phyloP scores from a whole-genome alignment of 2,329 filamentous ascomycete genomes.

The Curvularia lunata region DNA sequence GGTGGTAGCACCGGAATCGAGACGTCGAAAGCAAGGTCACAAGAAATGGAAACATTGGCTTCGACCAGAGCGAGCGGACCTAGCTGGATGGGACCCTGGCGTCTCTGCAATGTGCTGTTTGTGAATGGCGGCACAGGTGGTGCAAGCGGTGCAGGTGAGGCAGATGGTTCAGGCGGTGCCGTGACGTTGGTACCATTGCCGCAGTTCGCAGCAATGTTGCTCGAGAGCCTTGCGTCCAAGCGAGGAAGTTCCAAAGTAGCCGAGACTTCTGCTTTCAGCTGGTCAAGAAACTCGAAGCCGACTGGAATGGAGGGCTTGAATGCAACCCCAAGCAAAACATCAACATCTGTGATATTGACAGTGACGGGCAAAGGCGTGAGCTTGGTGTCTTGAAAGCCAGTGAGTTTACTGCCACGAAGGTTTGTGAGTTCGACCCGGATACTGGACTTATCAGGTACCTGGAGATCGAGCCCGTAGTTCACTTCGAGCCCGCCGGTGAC shows the following conservation, averaged over 20 bases:
- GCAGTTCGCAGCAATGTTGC: slow-evolving; percentile 30
- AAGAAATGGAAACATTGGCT: slow-evolving; percentile 32
- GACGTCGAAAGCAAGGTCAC: slow-evolving; percentile 30
- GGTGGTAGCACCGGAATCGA: slow-evolving; percentile 29
- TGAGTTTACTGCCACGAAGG: slow-evolving; percentile 30
- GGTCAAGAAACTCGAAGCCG: slow-evolving; percentile 43
- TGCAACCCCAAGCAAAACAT: slow-evolving; percentile 36
- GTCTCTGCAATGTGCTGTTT: slow-evolving; percentile 9
- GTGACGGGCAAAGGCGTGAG: slow-evolving; percentile 45
- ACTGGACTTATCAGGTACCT: slow-evolving; percentile 39
- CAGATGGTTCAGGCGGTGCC: not conserved
- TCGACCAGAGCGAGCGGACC: slow-evolving; percentile 34
- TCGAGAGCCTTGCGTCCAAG: slow-evolving; percentile 38
- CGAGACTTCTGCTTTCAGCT: slow-evolving; percentile 35
- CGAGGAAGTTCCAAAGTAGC: slow-evolving; percentile 43
- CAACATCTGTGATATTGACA: slow-evolving; percentile 34
- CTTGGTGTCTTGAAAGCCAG: slow-evolving; percentile 38
- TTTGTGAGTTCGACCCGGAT: slow-evolving; percentile 39
- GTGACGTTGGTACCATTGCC: slow-evolving; percentile 14
- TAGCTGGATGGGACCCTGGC: slow-evolving; percentile 3
- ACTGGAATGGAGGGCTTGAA: slow-evolving; percentile 46
- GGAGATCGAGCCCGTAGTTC: slow-evolving; percentile 47
- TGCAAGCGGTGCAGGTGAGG: slow-evolving; percentile 1
- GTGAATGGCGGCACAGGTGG: slow-evolving; percentile 7
- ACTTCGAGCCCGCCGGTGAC: slow-evolving; percentile 41